These are phyloP conservation scores for Knufia fluminis DNA, from an alignment of 2,329 filamentous ascomycete species.

Conservation along the genomic window DNA sequence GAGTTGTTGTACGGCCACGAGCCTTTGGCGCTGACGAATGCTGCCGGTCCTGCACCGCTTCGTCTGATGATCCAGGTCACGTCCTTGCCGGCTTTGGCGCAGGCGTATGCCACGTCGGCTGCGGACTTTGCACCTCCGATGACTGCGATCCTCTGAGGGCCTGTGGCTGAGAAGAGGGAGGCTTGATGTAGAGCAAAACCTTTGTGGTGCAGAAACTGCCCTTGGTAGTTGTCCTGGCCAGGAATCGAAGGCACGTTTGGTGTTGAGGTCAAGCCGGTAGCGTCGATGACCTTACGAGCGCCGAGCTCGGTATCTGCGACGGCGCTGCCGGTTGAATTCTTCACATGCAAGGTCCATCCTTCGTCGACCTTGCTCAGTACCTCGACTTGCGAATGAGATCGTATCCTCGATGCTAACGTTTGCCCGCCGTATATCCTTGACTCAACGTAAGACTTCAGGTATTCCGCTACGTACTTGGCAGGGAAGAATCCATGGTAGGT, in stretches of 20 bases:
- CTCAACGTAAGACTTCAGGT: no score
- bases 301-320: constrained; percentile 16
- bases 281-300: constrained; percentile 47
- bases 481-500: no score
- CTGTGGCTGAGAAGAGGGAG: constrained; percentile 28
- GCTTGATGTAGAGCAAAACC: constrained; percentile 40
- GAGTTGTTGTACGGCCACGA: no score
- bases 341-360: constrained; percentile 31
- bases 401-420: constrained; percentile 40
- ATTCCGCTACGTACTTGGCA: no score
- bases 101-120: constrained; percentile 54
- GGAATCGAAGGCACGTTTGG: constrained; percentile 46
- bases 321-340: no score
- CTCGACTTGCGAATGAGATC: constrained; percentile 44
- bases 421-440: constrained; percentile 39
- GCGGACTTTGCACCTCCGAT: constrained; percentile 55
- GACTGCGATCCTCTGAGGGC: constrained; percentile 35
- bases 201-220: constrained; percentile 49
- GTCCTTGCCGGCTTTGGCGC: constrained; percentile 43
- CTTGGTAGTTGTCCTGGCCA: constrained; percentile 42
- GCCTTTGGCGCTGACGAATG: no score
- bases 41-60: constrained; percentile 47
- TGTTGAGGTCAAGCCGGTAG: constrained; percentile 52
- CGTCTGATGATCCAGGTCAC: constrained; percentile 51
- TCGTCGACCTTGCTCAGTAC: constrained; percentile 33